These are phyloP conservation scores for Syncephalastrum sp. DNA, from an alignment of 371 early-diverging fungal genomes.

Conservation along the genomic window DNA sequence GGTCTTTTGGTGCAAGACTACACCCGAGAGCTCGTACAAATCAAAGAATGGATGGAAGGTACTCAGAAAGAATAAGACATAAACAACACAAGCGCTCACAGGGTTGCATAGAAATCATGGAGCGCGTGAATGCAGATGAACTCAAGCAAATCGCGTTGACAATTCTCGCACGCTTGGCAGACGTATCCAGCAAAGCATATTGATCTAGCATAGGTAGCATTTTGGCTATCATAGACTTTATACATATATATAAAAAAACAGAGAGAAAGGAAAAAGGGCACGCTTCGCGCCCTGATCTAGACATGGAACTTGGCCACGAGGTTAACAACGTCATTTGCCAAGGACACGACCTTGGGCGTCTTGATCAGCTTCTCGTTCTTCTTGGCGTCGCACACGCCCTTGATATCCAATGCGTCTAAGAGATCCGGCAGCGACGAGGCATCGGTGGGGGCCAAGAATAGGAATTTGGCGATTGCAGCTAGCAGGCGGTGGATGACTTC, in stretches of 20 bases:
- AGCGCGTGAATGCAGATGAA: conserved; percentile 12
- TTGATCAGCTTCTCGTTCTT: conserved; percentile 23
- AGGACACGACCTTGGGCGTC: conserved; percentile 19
- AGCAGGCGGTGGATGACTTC: conserved; percentile 45
- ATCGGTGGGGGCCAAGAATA: conserved; percentile 38
- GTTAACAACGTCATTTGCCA: conserved; percentile 30
- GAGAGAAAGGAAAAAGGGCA: no score
- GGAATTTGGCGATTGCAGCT: conserved; percentile 36
- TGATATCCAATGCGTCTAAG: conserved; percentile 36
- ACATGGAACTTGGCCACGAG: conserved; percentile 10
- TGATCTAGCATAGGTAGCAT: no score
- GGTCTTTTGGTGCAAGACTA: conserved; percentile 28
- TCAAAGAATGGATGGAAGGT: conserved; percentile 45
- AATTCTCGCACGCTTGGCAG: conserved; percentile 11
- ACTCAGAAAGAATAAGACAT: neutral
- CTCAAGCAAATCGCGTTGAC: conserved; percentile 14
- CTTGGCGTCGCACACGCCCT: conserved; percentile 22
- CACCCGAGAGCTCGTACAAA: conserved; percentile 24
- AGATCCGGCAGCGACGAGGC: conserved; percentile 29
- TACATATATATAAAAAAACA: no score
- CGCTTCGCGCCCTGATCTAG: no score
- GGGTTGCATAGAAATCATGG: conserved; percentile 11
- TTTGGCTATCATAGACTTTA: no score
- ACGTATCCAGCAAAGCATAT: conserved; percentile 12
- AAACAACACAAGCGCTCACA: no score